Evolutionary conservation across 106 monocot species (phyloP).

Genomic region (Xerophyta viscosa): DNA sequence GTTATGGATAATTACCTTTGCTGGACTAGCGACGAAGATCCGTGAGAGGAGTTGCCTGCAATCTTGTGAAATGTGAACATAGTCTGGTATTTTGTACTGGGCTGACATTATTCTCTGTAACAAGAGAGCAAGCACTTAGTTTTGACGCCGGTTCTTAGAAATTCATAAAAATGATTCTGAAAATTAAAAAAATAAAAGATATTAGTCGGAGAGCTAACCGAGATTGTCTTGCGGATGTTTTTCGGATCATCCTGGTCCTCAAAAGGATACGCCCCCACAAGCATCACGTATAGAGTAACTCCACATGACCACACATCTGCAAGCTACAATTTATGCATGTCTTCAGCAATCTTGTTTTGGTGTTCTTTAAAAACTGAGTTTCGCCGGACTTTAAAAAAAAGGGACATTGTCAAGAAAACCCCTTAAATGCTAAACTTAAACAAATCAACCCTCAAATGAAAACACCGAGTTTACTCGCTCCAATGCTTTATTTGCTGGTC

Average conservation of each 20-base stretch:
- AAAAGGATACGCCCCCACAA: constrained; percentile 85
- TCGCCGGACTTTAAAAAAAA: no score
- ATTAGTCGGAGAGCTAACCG: constrained; percentile 25
- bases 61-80: constrained; percentile 71
- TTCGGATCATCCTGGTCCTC: constrained; percentile 74
- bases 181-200: no score
- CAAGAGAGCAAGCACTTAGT: neutral
- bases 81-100: constrained; percentile 78
- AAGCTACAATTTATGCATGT: constrained; percentile 25
- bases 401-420: no score
- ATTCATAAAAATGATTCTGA: no score
- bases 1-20: constrained; percentile 30
- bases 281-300: constrained; percentile 84
- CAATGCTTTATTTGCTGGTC: no score
- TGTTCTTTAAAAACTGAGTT: no score
- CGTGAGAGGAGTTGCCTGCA: constrained; percentile 70
- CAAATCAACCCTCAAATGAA: no score
- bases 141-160: no score
- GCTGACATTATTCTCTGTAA: constrained; percentile 68
- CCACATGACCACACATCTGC: constrained; percentile 82
- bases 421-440: no score
- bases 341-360: neutral
- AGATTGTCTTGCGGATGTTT: constrained; percentile 75
- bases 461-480: no score
- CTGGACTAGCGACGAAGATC: constrained; percentile 65